A percentile compares a stretch with the other conserved stretches of the same genome.
Conservation (phyloP, 179 eudicot genomes). For the Spergularia azorica region DNA sequence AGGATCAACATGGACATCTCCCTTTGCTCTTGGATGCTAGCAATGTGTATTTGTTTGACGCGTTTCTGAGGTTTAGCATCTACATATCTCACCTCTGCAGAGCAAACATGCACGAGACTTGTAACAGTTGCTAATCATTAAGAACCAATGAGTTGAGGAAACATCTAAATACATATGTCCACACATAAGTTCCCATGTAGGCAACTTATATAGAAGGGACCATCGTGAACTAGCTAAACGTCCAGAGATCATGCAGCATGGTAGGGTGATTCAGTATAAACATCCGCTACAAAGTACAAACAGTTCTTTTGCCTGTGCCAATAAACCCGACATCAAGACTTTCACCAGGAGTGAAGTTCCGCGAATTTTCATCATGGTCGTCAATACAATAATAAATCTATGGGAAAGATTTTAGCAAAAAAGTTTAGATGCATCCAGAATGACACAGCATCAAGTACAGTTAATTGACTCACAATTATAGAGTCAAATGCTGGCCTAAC, state of each 20-base stretch:
- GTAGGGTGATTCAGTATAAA: not conserved
- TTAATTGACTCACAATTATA: not conserved
- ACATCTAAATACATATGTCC: no score
- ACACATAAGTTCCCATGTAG: no score
- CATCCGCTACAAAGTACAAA: not conserved
- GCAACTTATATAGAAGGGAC: no score
- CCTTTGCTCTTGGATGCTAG: no score
- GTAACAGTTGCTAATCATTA: no score
- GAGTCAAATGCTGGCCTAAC: slow-evolving; percentile 1
- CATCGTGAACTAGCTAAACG: no score
- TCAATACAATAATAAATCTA: slow-evolving; percentile 1
- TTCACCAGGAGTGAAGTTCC: not conserved
- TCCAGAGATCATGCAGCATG: not conserved
- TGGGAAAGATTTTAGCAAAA: not conserved
- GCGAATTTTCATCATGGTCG: slow-evolving; percentile 1
- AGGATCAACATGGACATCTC: no score
- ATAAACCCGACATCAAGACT: slow-evolving; percentile 6
- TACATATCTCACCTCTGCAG: no score
- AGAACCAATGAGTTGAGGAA: no score
- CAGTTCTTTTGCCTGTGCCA: not conserved
- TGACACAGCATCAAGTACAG: not conserved
- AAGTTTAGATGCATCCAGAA: not conserved
- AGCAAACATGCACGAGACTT: no score
- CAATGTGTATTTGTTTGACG: no score
- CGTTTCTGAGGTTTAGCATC: no score